Evolutionary conservation across 345 rosid species (phyloP), one percentile per base, ranked within the genome.

Genomic region (Raphanus sativus): DNA sequence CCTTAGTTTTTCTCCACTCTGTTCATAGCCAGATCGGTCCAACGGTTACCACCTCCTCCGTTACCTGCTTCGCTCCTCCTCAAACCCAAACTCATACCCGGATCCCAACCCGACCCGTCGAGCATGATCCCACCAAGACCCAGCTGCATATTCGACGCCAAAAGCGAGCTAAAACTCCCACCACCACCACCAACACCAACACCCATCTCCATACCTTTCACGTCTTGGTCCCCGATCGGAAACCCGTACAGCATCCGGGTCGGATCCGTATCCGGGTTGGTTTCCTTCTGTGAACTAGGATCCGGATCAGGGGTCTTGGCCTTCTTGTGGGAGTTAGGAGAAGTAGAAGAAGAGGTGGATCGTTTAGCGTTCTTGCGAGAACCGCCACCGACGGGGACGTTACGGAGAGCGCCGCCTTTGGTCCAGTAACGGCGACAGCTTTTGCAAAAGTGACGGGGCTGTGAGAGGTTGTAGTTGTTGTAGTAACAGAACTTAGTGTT

Each of bases 351-450:
- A 0, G 69, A n/a, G 1, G 76, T 66, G 11, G 82, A 55, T 56
- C 82, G 70, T 74, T 79, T 79, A 0, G 77, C 62, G 82, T 79
- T 79, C 54, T 79, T 79, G 40, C 82, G 82, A 30, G 82, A 61
- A 3, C 77, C 82, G 1, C 82, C 82, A 3, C 82, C 82, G 12
- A 79, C 70, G 59, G 82, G 82, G 5, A 79, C 82, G 78, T 79
- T 79, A 2, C 82, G 82, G 9, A 73, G 82, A 73, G 82, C 82
- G 1, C 82, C 82, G 15, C 82, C 82, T 79, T 79, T 79, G 4
- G 82, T 79, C 82, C 82, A 79, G 60, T 79, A 79, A 67, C 82
- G 82, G 30, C 82, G 82, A 3, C 82, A 79, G 82, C 74, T 79
- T 62, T 79, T 79, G 78, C 82, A 79, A 9, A 79, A 79, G 82